A percentile compares a stretch with the other conserved stretches of the same genome.
These are phyloP conservation scores for Choricystis sp. DNA, from an alignment of 139 green algal species.

Conservation along the genomic window DNA sequence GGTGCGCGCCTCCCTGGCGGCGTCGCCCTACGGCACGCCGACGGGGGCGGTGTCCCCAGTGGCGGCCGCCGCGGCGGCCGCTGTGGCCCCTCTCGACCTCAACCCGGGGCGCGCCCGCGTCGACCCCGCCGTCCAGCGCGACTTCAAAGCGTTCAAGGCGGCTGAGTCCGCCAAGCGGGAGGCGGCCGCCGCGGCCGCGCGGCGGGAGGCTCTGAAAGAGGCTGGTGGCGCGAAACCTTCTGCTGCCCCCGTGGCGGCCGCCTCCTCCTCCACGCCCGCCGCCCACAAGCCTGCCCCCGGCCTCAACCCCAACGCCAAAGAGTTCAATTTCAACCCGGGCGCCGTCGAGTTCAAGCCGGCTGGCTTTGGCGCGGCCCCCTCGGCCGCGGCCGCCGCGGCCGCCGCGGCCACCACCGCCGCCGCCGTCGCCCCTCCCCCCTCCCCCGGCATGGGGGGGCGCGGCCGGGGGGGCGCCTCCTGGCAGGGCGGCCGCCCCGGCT, in stretches of 20 bases:
- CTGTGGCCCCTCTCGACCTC: slow-evolving; percentile 29
- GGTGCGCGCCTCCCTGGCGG: slow-evolving; percentile 14
- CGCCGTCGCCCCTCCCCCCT: no score
- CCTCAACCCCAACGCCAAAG: slow-evolving; percentile 32
- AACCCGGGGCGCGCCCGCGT: slow-evolving; percentile 16
- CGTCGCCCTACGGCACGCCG: slow-evolving; percentile 31
- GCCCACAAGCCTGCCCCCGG: slow-evolving; percentile 34
- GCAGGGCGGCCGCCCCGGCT: background rate
- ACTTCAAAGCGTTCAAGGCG: slow-evolving; percentile 27
- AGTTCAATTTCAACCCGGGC: slow-evolving; percentile 12
- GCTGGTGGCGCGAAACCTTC: no score
- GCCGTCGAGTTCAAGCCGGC: background rate
- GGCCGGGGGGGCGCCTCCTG: background rate
- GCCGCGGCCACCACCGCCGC: background rate
- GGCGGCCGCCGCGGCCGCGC: background rate
- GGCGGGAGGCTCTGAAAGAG: background rate
- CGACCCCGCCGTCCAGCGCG: slow-evolving; percentile 11
- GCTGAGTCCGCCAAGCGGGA: background rate
- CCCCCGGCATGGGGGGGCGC: no score
- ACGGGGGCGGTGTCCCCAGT: slow-evolving; percentile 16
- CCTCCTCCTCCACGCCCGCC: slow-evolving; percentile 20
- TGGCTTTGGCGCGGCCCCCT: no score
- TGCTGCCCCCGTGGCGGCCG: background rate
- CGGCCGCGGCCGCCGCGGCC: no score
- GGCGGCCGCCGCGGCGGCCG: slow-evolving; percentile 14